Evolutionary conservation across 2,329 filamentous ascomycete species (phyloP).

Genomic region (Chlorencoelia australis): DNA sequence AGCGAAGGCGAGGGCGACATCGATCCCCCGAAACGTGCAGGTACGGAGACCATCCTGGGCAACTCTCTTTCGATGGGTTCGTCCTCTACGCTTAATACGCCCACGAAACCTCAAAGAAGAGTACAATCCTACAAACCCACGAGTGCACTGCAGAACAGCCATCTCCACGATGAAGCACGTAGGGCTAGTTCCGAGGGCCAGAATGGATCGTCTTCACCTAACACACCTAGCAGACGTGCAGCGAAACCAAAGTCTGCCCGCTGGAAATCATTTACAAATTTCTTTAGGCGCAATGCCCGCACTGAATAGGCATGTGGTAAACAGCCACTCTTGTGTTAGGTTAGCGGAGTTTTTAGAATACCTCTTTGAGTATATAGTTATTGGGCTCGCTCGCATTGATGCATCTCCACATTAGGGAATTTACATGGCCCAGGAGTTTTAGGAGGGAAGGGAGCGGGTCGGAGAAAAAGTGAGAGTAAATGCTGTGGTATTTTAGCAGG

Average conservation of each 20-base stretch:
- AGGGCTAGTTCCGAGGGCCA: conserved; percentile 1
- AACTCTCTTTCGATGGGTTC: conserved; percentile 5
- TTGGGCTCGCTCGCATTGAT: no score
- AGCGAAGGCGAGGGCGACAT: conserved; percentile 18
- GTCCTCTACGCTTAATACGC: conserved; percentile 15
- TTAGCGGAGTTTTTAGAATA: no score
- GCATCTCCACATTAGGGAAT: no score
- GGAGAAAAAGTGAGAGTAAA: no score
- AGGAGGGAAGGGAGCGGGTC: no score
- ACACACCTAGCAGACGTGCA: no score
- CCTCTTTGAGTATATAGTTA: no score
- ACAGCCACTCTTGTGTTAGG: no score
- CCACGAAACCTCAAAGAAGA: conserved; percentile 14
- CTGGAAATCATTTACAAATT: conserved; percentile 22
- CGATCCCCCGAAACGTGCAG: conserved; percentile 5
- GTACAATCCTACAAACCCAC: conserved; percentile 19
- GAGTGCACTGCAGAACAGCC: conserved; percentile 11
- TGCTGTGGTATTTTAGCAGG: no score
- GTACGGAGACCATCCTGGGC: conserved; percentile 5
- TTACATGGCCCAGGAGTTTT: no score
- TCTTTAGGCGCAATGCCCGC: conserved; percentile 21
- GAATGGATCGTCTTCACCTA: no score
- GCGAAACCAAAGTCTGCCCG: conserved; percentile 5
- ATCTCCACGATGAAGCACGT: background rate
- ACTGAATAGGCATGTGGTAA: no score